Evolutionary conservation across 1,139 yeast species (phyloP), one percentile per base, ranked within the genome.

Genomic region (Candida labiduridarum): DNA sequence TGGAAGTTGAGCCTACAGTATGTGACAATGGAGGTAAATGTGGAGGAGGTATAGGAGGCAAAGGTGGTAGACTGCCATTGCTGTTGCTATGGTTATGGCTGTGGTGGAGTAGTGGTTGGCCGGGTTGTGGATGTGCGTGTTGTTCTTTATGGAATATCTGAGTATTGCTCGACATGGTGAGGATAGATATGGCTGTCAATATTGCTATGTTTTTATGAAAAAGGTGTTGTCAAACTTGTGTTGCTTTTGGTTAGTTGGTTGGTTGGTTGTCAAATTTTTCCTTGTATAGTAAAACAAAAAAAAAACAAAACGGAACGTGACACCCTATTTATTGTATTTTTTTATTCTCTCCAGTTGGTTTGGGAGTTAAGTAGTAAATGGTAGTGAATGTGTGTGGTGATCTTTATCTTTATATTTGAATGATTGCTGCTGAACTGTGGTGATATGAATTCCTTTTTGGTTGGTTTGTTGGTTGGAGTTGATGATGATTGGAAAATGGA

Each of bases 41-140:
- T n/a, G 45, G 48, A 8, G 44, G 36, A 10, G 48, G 44, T 25
- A 36, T 25, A 27, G 44, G 44, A 10, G 41, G 48, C 15, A 40
- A 41, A 10, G 42, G 36, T 27, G 48, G 42, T 36, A 41, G 30
- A 30, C 38, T 33, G 22, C 22, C 16, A 29, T 19, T 31, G 15
- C 30, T 16, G 27, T 10, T 12, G 16, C 19, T 15, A 31, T 41
- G 44, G 34, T 6, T 11, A 22, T 38, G 41, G 19, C 30, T 22
- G 25, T 29, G 41, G 16, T 38, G 41, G 18, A 41, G 34, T 31
- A 41, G 22, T 25, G 44, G 25, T 18, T 41, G 44, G 5, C 44
- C 35, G 9, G 31, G 43, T 11, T 40, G 43, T 41, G 36, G 29
- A 25, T 25, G 29, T 25, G 29, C 8, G 10, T 8, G 30, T 9